Conservation (phyloP, 1,139 yeast species). For the Chernovozyma aurita region DNA sequence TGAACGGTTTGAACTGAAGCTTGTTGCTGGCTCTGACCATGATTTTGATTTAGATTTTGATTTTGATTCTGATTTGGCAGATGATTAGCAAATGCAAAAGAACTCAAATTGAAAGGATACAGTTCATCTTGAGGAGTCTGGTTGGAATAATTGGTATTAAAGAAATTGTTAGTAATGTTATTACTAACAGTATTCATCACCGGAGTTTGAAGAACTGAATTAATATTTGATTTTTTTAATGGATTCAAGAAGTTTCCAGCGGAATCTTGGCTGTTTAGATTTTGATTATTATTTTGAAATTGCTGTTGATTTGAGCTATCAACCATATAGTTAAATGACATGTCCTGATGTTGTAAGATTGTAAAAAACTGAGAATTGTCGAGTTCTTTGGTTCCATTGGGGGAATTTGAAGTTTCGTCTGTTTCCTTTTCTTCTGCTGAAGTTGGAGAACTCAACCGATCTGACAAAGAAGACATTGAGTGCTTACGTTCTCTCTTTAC, state of each 20-base stretch:
- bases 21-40: not conserved
- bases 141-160: constrained; percentile 24
- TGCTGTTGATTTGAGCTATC: not conserved
- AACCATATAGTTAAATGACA: constrained; percentile 1
- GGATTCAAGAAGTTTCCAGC: not conserved
- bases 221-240: not conserved
- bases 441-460: not conserved
- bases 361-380: constrained; percentile 2
- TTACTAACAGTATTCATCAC: constrained; percentile 24
- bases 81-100: constrained; percentile 26
- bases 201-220: constrained; percentile 24
- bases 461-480: not conserved
- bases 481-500: not conserved
- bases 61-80: constrained; percentile 1
- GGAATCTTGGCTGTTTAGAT: not conserved
- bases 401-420: not conserved
- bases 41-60: constrained; percentile 1
- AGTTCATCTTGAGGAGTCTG: constrained; percentile 17
- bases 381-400: not conserved
- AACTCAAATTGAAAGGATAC: constrained; percentile 30
- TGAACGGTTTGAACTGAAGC: not conserved
- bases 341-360: not conserved
- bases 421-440: not conserved
- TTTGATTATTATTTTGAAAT: not conserved
- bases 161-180: constrained; percentile 33